A percentile compares a stretch with the other conserved stretches of the same genome.
Conservation (phyloP, 1,284 basidiomycete genomes). For the Tilletia walkeri region DNA sequence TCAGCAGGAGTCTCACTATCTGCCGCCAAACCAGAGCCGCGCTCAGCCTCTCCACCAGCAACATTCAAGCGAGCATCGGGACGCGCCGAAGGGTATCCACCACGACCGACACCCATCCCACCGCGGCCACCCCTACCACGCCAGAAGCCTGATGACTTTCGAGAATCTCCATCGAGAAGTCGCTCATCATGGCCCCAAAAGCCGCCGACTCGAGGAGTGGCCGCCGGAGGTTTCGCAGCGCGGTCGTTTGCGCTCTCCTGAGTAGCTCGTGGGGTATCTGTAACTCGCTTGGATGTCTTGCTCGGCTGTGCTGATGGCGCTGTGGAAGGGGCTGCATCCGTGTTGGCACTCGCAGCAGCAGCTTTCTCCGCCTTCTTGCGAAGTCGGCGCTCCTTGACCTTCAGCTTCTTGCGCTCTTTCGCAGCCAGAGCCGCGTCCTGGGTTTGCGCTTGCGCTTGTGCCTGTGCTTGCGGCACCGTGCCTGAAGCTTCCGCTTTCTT, state of each 20-base stretch:
- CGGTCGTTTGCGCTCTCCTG: slow-evolving; percentile 4
- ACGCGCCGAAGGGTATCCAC: not conserved
- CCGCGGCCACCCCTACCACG: slow-evolving; percentile 10
- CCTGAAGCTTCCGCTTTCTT: not conserved
- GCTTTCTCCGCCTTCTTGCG: slow-evolving; percentile 12
- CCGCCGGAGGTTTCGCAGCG: not conserved
- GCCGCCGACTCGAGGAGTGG: not conserved
- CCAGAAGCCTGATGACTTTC: slow-evolving; percentile 10
- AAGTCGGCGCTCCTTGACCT: slow-evolving; percentile 6
- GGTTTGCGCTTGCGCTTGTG: not conserved
- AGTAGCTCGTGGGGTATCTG: not conserved
- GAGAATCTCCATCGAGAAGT: not conserved
- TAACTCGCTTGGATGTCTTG: too few relatives aligned
- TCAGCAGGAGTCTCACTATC: not conserved
- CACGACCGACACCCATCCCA: not conserved
- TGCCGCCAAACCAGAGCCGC: not conserved
- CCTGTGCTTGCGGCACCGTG: not conserved
- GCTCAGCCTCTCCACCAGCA: not conserved
- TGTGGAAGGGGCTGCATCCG: not conserved
- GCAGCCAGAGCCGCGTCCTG: not conserved
- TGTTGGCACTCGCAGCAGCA: not conserved
- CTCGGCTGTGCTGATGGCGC: not conserved
- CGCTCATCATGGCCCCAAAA: slow-evolving; percentile 20
- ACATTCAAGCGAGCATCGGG: not conserved
- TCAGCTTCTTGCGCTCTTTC: slow-evolving; percentile 17